phyloP scores from a whole-genome alignment of 345 rosid species.

The Citrus unshiu region DNA sequence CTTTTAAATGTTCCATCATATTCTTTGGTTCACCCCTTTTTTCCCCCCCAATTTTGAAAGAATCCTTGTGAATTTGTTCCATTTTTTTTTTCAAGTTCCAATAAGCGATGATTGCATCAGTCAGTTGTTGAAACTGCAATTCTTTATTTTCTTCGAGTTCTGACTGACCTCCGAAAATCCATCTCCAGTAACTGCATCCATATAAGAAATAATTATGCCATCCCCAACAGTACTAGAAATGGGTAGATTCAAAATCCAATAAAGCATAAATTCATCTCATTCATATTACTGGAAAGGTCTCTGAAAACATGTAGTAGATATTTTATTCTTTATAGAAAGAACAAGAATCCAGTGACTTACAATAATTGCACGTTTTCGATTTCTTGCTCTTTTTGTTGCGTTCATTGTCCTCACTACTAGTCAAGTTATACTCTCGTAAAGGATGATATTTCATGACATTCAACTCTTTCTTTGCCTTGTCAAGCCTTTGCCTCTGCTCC shows the following conservation, averaged over 20 bases:
- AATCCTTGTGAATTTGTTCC: background rate
- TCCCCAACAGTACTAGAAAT: background rate
- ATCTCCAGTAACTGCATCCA: background rate
- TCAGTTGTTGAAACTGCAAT: background rate
- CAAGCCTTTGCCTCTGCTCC: slow-evolving; percentile 49
- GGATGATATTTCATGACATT: slow-evolving; percentile 76
- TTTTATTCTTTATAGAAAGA: background rate
- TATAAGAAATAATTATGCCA: background rate
- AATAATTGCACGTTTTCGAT: slow-evolving; percentile 28
- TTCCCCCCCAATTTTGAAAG: background rate
- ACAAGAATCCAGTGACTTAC: slow-evolving; percentile 6
- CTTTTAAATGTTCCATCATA: slow-evolving; percentile 9
- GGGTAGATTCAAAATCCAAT: background rate
- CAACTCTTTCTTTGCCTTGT: slow-evolving; percentile 54
- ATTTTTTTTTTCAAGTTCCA: background rate
- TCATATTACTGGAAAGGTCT: background rate
- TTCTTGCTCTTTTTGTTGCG: slow-evolving; percentile 40
- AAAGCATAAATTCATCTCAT: background rate
- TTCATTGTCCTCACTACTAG: slow-evolving; percentile 21
- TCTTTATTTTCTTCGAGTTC: background rate
- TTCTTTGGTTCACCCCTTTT: background rate
- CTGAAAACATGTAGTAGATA: background rate
- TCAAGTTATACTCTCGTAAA: slow-evolving; percentile 42
- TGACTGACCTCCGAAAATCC: background rate
- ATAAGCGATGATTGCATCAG: background rate